Base-by-base conservation (phyloP, 2,329 filamentous ascomycete genomes). In the Fusarium cicatricum region DNA sequence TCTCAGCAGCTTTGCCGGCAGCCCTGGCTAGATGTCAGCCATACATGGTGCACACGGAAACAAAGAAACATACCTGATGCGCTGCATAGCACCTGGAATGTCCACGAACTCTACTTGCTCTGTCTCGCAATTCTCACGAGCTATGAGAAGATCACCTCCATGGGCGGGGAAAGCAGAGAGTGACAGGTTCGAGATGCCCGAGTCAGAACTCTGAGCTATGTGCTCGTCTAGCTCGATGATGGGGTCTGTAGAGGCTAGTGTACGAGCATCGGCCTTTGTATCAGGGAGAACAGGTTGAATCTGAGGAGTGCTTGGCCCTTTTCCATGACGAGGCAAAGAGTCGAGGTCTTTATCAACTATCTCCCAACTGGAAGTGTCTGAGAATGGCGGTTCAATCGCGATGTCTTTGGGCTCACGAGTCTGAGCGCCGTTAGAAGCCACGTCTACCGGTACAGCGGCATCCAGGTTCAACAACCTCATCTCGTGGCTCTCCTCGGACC, bases 401-500 rank as follows among this genome's bases (percentile, higher is more conserved):
- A 8, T 19, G 2, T 31, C 29, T 9, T 28, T 23, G 0, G 45
- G 26, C 6, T 48, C 38, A 1, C 37, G 16, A 0, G 21, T 11
- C 1, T 29, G 33, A 11, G 17, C 14, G 2, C 10, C 11, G 9
- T 21, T 40, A 6, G n/a, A n/a, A 0, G 17, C 21, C 5, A 19
- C 16, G 5, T 32, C 15, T 10, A 15, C 16, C 11, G 23, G 16
- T 5, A 9, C 7, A 0, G 19, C 14, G 7, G 19, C 41, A 5
- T 36, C 16, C 5, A 57, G 19, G 3, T 52, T 55, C 16, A 59
- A 23, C 49, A 59, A 42, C 3, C 54, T 48, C 11, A 32, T 51
- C 15, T 66, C 57, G 7, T 57, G 41, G 2, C 40, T 51, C 5
- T 69, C 60, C 1, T 65, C 47, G 5, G 37, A 19, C 7, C 19